These are phyloP conservation scores for Phaeosphaeria sp. DNA, from an alignment of 2,329 filamentous ascomycete genomes.

Conservation along the genomic window DNA sequence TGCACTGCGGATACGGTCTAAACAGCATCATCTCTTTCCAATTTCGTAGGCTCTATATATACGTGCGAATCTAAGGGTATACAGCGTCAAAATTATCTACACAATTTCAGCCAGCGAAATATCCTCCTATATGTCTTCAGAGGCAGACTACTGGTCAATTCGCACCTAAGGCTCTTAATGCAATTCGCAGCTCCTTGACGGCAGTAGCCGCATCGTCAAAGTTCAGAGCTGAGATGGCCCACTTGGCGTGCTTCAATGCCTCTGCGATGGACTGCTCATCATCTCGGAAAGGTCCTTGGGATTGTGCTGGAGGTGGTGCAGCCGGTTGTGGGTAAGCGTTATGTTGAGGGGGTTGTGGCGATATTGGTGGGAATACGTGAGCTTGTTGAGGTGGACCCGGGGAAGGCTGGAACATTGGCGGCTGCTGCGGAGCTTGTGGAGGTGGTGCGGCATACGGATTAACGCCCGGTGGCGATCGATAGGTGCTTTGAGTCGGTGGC, in stretches of 20 bases:
- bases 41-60: too few species aligned
- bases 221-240: conserved; percentile 94
- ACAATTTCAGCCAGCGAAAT: background rate
- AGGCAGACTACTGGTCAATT: conserved; percentile 43
- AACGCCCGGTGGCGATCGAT: conserved; percentile 11
- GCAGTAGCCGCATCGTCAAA: conserved; percentile 96
- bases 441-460: conserved; percentile 13
- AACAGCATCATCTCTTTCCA: too few species aligned
- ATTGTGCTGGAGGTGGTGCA: conserved; percentile 19
- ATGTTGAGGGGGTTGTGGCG: conserved; percentile 6
- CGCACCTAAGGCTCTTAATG: conserved; percentile 74
- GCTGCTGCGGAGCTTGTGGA: conserved; percentile 16
- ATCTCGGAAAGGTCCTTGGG: conserved; percentile 55
- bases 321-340: conserved; percentile 28
- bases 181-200: conserved; percentile 80
- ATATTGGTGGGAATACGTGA: conserved; percentile 13
- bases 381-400: conserved; percentile 6
- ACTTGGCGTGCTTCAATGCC: conserved; percentile 95
- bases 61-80: conserved; percentile 6
- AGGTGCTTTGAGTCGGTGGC: conserved; percentile 21
- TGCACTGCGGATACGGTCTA: too few species aligned
- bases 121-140: background rate
- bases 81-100: conserved; percentile 1
- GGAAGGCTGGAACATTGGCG: conserved; percentile 14
- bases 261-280: conserved; percentile 76